Conservation (phyloP, 2,329 filamentous ascomycete species). For the Arthrobotrys megalospora region DNA sequence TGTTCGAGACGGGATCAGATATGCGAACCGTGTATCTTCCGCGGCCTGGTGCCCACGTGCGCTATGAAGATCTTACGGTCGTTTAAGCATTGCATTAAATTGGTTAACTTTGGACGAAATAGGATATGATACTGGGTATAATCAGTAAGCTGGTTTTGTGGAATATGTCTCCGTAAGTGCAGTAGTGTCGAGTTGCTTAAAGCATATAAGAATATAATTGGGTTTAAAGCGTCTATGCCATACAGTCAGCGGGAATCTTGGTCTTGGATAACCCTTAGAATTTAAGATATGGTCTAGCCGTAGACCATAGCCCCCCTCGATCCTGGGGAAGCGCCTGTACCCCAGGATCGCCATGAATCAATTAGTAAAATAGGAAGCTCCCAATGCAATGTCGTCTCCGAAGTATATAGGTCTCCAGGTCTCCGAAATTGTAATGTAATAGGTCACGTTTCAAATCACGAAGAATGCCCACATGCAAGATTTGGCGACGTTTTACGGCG, state of each 20-base stretch:
- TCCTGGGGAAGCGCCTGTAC: conserved; percentile 8
- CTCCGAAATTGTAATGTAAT: conserved; percentile 20
- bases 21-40: conserved; percentile 30
- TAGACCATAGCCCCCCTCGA: background rate
- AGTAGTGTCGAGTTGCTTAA: conserved; percentile 42
- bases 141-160: conserved; percentile 13
- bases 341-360: conserved; percentile 21
- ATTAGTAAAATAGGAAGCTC: conserved; percentile 22
- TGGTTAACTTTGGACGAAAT: conserved; percentile 28
- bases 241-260: background rate
- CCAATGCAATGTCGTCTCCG: conserved; percentile 1
- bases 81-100: conserved; percentile 35
- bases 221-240: conserved; percentile 7
- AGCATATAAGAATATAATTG: conserved; percentile 7
- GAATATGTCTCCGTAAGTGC: conserved; percentile 56
- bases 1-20: conserved; percentile 10
- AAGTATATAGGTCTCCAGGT: background rate
- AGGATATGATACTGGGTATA: conserved; percentile 5
- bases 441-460: conserved; percentile 47
- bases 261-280: background rate
- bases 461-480: conserved; percentile 33
- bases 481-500: background rate
- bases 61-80: conserved; percentile 27
- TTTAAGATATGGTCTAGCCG: background rate
- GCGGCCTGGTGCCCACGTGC: conserved; percentile 42